Evolutionary conservation across 73 alveolate genomes (phyloP).

Genomic region (Paramecium caudatum): DNA sequence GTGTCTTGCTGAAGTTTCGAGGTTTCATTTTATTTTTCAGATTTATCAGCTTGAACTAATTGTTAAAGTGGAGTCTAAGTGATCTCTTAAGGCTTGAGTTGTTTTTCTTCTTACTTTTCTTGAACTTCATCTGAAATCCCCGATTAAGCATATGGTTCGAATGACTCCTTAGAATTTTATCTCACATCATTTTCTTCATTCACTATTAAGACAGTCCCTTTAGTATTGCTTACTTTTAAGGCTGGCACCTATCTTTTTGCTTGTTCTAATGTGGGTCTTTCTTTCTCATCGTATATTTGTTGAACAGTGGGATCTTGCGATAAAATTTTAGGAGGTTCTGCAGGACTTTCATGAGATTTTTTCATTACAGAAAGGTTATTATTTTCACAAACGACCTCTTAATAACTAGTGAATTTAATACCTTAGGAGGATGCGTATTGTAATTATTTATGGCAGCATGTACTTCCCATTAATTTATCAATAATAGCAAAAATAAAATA

Average conservation of each 20-base stretch:
- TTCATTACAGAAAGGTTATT: neutral
- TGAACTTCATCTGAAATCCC: neutral
- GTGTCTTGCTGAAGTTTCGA: neutral
- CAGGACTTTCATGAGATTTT: slow-evolving; percentile 3
- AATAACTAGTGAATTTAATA: neutral
- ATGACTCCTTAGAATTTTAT: neutral
- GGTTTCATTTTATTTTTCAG: neutral
- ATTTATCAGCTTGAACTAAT: slow-evolving; percentile 8
- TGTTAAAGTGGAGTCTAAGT: neutral
- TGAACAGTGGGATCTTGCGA: neutral
- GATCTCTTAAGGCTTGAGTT: neutral
- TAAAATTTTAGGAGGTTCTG: neutral
- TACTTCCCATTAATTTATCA: slow-evolving; percentile 51
- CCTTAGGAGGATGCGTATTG: neutral
- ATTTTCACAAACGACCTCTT: neutral
- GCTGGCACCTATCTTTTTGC: neutral
- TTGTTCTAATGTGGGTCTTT: neutral
- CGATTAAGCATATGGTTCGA: neutral
- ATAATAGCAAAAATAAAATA: neutral
- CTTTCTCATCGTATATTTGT: neutral
- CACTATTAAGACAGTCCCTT: neutral
- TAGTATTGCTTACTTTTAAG: slow-evolving; percentile 39
- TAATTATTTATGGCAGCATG: slow-evolving; percentile 12
- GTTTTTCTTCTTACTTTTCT: neutral
- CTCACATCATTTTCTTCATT: neutral